phyloP scores from a whole-genome alignment of 2,329 filamentous ascomycete species.

The Exophiala calicioides region DNA sequence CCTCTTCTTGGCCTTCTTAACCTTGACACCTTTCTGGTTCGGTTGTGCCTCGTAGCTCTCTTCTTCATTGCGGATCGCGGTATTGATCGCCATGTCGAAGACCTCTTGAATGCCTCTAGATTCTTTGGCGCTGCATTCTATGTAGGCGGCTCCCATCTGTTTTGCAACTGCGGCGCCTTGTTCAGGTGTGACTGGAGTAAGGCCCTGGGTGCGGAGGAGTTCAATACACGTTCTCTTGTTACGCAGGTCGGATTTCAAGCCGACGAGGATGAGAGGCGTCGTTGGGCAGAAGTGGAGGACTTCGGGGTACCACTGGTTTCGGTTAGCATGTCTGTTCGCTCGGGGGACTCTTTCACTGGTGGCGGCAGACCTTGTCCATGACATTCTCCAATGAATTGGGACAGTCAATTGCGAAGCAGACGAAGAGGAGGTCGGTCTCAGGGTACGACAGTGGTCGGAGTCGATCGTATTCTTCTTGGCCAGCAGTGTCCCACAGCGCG shows the following conservation, averaged over 20 bases:
- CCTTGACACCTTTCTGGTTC: conserved; percentile 33
- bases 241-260: conserved; percentile 94
- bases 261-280: conserved; percentile 91
- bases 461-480: conserved; percentile 97
- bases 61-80: conserved; percentile 80
- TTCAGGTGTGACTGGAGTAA: conserved; percentile 89
- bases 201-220: conserved; percentile 94
- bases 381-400: conserved; percentile 98
- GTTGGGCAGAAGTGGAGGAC: conserved; percentile 98
- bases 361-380: conserved; percentile 81
- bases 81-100: conserved; percentile 87
- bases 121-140: conserved; percentile 98
- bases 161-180: conserved; percentile 85
- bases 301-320: conserved; percentile 89
- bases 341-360: not conserved
- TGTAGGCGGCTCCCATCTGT: conserved; percentile 93
- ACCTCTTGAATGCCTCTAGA: conserved; percentile 95
- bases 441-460: conserved; percentile 94
- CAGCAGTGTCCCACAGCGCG: conserved; percentile 96
- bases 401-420: conserved; percentile 99
- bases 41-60: conserved; percentile 48
- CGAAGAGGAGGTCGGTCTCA: conserved; percentile 95
- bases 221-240: conserved; percentile 96
- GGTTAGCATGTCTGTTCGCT: not conserved
- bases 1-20: conserved; percentile 77